Evolutionary conservation across 2,329 filamentous ascomycete species (phyloP), one percentile per base, ranked within the genome.

Genomic region (Boeremia exigua): DNA sequence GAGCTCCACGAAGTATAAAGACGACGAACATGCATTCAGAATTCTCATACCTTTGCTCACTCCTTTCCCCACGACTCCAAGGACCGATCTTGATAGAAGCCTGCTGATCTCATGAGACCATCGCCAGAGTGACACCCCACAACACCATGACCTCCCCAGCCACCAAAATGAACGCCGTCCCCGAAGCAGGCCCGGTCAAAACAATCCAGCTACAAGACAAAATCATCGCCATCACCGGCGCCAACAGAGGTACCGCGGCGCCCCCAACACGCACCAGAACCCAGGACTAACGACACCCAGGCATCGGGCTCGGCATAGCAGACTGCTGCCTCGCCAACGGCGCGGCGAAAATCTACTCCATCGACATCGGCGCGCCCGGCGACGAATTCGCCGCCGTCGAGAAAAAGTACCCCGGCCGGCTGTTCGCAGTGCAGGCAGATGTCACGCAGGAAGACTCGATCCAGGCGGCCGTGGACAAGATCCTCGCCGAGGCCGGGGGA

Each of bases 401-500:
- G 5, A 71, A 77, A 56, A 75, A 65, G 23, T 80, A 75, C 50
- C 79, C 79, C 0, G 72, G 70, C 10, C 72, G 75, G 23, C 59
- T 83, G 0, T 76, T 76, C 39, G 72, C 77, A 0, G 52, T 82
- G 6, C 71, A 73, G 49, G 80, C 78, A 6, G 77, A 83, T 59
- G 78, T 82, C 1, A 82, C 80, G 0, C 73, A 79, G 25, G 79
- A 82, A 62, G 70, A 69, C 1, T 79, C 68, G n/a, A 76, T 81
- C 37, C 74, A 75, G 3, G 69, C 71, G 2, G 80, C 79, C 2
- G 68, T 82, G 0, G 79, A 82, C 51, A 66, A 72, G 46, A 79
- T 82, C 8, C 61, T 83, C 2, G 62, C 63, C 9, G 73, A 81
- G 46, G 72, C 71, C 0, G 80, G 80, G 4, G 76, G 71, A 0